phyloP scores from a whole-genome alignment of 441 rosid species.

The Kokia cookei region DNA sequence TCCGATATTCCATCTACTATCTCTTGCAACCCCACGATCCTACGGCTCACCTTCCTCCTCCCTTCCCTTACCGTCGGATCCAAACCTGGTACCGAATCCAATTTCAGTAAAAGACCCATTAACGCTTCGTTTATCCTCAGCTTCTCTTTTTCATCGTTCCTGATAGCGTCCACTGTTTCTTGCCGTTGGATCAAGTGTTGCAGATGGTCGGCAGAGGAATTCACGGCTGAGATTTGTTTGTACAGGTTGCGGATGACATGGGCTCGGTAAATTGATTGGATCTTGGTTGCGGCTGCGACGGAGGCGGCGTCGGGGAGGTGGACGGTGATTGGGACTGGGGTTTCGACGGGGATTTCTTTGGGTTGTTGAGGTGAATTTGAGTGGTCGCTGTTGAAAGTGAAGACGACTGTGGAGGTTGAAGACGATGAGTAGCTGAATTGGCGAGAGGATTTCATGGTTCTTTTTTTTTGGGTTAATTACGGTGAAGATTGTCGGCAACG shows the following conservation, averaged over 20 bases:
- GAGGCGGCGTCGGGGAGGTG: slow-evolving; percentile 20
- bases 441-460: slow-evolving; percentile 28
- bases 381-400: no score
- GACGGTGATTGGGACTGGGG: not conserved
- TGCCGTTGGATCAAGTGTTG: slow-evolving; percentile 67
- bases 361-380: not conserved
- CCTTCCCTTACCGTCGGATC: slow-evolving; percentile 67
- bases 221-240: slow-evolving; percentile 40
- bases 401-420: no score
- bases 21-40: slow-evolving; percentile 79
- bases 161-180: slow-evolving; percentile 73
- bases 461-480: not conserved
- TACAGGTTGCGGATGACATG: slow-evolving; percentile 48
- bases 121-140: slow-evolving; percentile 65
- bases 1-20: slow-evolving; percentile 51
- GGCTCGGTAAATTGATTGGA: slow-evolving; percentile 64
- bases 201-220: slow-evolving; percentile 43
- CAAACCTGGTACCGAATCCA: slow-evolving; percentile 73
- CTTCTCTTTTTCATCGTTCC: slow-evolving; percentile 56
- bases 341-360: not conserved
- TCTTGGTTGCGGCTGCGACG: slow-evolving; percentile 44
- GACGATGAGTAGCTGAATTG: not conserved
- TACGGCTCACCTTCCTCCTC: slow-evolving; percentile 72
- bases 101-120: slow-evolving; percentile 67
- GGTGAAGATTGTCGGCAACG: not conserved